These are phyloP conservation scores for Fusarium illudens DNA, from an alignment of 2,329 filamentous ascomycete species.

Conservation along the genomic window DNA sequence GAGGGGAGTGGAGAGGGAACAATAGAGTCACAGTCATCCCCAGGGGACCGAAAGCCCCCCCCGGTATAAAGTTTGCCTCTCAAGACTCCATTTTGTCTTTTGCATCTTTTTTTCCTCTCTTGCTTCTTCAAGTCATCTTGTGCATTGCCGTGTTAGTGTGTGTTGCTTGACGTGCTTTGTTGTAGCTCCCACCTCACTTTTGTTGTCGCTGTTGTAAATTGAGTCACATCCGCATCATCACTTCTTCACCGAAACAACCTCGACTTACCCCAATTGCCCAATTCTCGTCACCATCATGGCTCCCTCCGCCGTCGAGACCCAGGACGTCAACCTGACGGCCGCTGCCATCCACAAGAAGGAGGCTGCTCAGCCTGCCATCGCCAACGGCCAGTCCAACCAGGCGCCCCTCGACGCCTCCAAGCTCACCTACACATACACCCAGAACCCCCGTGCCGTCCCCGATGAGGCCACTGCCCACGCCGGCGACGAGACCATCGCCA, in stretches of 20 bases:
- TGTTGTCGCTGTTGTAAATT: background rate
- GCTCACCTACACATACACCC: slow-evolving; percentile 63
- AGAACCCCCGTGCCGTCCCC: slow-evolving; percentile 61
- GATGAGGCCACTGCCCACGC: slow-evolving; percentile 57
- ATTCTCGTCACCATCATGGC: slow-evolving; percentile 52
- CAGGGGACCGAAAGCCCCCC: background rate
- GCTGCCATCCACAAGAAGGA: slow-evolving; percentile 62
- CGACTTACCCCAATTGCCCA: background rate
- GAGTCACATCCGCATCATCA: slow-evolving; percentile 9
- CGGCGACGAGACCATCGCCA: slow-evolving; percentile 66
- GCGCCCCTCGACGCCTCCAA: slow-evolving; percentile 70
- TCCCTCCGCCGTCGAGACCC: slow-evolving; percentile 56
- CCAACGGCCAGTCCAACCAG: slow-evolving; percentile 56
- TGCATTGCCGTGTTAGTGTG: background rate
- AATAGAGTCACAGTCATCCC: slow-evolving; percentile 1
- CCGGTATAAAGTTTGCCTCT: background rate
- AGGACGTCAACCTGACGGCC: slow-evolving; percentile 61
- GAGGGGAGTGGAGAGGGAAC: slow-evolving; percentile 13
- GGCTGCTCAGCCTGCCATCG: slow-evolving; percentile 45
- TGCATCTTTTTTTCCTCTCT: background rate
- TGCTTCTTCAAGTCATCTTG: background rate
- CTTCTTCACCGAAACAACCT: background rate
- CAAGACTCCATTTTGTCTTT: background rate
- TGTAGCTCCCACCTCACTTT: background rate
- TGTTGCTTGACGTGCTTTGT: background rate